Percentiles rank a stretch among this genome's conserved stretches.
These are phyloP conservation scores for Xylaria hypoxylon DNA, from an alignment of 2,329 filamentous ascomycete species.

Conservation along the genomic window DNA sequence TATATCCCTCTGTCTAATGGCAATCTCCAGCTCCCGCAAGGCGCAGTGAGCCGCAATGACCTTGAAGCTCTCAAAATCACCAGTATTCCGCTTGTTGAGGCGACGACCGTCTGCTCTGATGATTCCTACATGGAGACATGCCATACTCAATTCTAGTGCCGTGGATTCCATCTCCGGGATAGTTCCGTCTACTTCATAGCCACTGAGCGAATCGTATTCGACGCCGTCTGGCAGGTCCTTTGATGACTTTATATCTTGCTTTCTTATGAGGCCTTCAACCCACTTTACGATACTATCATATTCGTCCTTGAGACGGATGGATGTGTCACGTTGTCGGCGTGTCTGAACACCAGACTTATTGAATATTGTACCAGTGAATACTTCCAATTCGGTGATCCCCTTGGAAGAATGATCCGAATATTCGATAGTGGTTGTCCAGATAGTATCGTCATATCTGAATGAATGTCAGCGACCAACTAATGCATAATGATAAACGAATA, in stretches of 20 bases:
- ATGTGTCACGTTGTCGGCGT: slow-evolving; percentile 63
- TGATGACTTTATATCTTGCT: slow-evolving; percentile 34
- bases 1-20: slow-evolving; percentile 38
- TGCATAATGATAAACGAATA: neutral
- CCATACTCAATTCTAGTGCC: slow-evolving; percentile 48
- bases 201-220: slow-evolving; percentile 21
- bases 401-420: slow-evolving; percentile 60
- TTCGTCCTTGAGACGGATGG: slow-evolving; percentile 63
- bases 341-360: slow-evolving; percentile 63
- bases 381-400: slow-evolving; percentile 63
- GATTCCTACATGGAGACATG: slow-evolving; percentile 46
- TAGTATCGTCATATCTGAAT: slow-evolving; percentile 59
- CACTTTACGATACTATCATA: slow-evolving; percentile 61
- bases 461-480: slow-evolving; percentile 1
- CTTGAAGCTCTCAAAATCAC: slow-evolving; percentile 49
- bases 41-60: slow-evolving; percentile 49
- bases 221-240: slow-evolving; percentile 25
- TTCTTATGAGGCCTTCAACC: slow-evolving; percentile 55
- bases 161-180: slow-evolving; percentile 22
- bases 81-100: slow-evolving; percentile 28
- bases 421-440: slow-evolving; percentile 57
- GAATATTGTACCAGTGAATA: slow-evolving; percentile 67
- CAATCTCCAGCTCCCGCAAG: slow-evolving; percentile 47
- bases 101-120: neutral
- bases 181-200: slow-evolving; percentile 4